phyloP scores from a whole-genome alignment of 1,139 yeast species.

The Oligophagozyma castellii region DNA sequence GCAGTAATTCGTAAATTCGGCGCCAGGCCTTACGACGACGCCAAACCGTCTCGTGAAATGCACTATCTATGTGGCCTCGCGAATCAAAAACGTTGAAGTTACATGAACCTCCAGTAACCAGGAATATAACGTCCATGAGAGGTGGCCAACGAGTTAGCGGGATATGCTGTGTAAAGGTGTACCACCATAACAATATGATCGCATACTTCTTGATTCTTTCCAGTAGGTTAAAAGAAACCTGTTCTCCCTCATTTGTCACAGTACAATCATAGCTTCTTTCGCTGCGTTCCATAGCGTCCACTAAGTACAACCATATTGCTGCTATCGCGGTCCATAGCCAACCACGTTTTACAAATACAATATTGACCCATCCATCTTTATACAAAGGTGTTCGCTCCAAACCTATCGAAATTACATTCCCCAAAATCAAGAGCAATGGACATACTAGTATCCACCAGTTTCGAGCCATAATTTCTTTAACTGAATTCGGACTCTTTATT shows the following conservation, averaged over 20 bases:
- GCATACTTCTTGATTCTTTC: constrained; percentile 9
- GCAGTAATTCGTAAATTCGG: constrained; percentile 9
- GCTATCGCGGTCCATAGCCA: constrained; percentile 82
- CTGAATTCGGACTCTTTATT: no score
- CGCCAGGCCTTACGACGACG: constrained; percentile 11
- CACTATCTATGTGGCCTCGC: constrained; percentile 8
- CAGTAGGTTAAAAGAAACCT: no score
- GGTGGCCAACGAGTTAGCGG: constrained; percentile 30
- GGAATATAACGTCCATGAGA: constrained; percentile 73
- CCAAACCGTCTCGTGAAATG: constrained; percentile 15
- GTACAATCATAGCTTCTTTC: no score
- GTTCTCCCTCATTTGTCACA: no score
- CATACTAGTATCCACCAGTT: constrained; percentile 15
- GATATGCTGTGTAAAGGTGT: constrained; percentile 19
- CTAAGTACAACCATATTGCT: constrained; percentile 23
- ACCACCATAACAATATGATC: constrained; percentile 21
- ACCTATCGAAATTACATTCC: constrained; percentile 15
- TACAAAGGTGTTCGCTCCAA: constrained; percentile 6
- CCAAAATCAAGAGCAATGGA: constrained; percentile 21
- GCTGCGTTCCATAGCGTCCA: no score
- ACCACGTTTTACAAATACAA: constrained; percentile 67
- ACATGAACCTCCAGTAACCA: constrained; percentile 76
- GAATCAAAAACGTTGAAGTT: constrained; percentile 16
- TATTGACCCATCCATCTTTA: constrained; percentile 40
- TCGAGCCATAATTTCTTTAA: no score